Percentiles rank a stretch among this genome's conserved stretches.
Evolutionary conservation across 2,329 filamentous ascomycete genomes (phyloP).

Genomic region (Davidsoniella australis): DNA sequence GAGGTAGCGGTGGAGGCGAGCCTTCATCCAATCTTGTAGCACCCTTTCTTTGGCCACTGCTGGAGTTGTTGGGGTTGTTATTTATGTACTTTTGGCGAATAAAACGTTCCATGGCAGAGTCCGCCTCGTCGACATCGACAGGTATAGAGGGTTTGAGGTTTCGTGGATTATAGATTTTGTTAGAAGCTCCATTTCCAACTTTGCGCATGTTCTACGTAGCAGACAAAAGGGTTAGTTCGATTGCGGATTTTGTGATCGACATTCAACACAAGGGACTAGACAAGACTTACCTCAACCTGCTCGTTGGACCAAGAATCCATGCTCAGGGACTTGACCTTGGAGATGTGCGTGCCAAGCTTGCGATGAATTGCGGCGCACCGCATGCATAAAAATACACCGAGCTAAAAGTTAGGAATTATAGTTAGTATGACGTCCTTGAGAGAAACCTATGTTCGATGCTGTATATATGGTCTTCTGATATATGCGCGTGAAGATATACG

Average conservation of each 20-base stretch:
- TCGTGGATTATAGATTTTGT: slow-evolving; percentile 76
- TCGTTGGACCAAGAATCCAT: slow-evolving; percentile 97
- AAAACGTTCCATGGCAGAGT: slow-evolving; percentile 87
- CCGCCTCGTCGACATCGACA: slow-evolving; percentile 78
- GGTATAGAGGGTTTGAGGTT: slow-evolving; percentile 71
- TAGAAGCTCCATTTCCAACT: slow-evolving; percentile 71
- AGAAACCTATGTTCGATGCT: background rate
- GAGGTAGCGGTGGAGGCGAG: slow-evolving; percentile 38
- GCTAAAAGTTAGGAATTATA: slow-evolving; percentile 27
- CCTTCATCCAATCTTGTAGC: slow-evolving; percentile 39
- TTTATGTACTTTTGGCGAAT: slow-evolving; percentile 88
- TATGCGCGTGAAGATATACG: background rate
- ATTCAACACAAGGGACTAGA: background rate
- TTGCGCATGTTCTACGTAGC: slow-evolving; percentile 69
- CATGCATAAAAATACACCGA: slow-evolving; percentile 95
- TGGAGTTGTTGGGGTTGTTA: slow-evolving; percentile 27
- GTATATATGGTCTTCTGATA: background rate
- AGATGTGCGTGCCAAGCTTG: slow-evolving; percentile 93
- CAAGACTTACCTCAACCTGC: slow-evolving; percentile 68
- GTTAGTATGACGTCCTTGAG: background rate
- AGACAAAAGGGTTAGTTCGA: background rate
- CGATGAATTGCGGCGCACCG: slow-evolving; percentile 89
- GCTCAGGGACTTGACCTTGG: slow-evolving; percentile 94
- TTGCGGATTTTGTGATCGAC: background rate
- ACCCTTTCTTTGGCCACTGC: slow-evolving; percentile 17